These are phyloP conservation scores for Gracilaria caudata DNA, from an alignment of 23 red algal genomes.

Conservation along the genomic window DNA sequence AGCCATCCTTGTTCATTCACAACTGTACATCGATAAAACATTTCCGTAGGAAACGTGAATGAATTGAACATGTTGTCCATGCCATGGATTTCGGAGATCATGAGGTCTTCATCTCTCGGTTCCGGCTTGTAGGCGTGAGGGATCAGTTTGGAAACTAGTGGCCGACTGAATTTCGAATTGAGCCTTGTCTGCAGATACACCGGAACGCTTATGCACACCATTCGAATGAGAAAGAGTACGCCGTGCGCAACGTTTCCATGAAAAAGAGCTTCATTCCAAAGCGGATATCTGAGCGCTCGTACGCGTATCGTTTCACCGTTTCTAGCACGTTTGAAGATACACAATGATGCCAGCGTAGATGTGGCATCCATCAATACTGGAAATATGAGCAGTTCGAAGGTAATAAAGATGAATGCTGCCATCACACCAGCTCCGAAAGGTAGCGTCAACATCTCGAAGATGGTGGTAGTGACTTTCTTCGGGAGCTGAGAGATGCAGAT, in stretches of 20 bases:
- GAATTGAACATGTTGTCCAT: neutral
- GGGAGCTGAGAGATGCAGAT: too few species aligned
- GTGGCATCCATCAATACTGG: neutral
- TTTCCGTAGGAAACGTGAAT: neutral
- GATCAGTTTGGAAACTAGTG: neutral
- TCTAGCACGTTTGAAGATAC: neutral
- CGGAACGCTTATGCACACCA: neutral
- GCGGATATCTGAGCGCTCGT: neutral
- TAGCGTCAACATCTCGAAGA: neutral
- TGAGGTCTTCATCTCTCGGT: neutral
- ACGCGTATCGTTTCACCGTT: neutral
- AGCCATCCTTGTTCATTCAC: neutral
- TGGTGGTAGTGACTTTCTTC: too few species aligned
- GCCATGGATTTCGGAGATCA: neutral
- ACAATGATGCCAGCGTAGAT: neutral
- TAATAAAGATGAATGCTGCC: neutral
- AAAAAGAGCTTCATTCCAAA: conserved; percentile 17
- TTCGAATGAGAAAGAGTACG: neutral
- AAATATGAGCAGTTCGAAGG: neutral
- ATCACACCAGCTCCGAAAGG: neutral
- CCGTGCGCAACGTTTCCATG: neutral
- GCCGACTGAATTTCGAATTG: neutral
- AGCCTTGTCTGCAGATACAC: neutral
- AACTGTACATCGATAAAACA: neutral
- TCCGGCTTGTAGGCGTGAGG: neutral